Conservation (phyloP, 2,329 filamentous ascomycete genomes). For the Fusarium mangiferae region DNA sequence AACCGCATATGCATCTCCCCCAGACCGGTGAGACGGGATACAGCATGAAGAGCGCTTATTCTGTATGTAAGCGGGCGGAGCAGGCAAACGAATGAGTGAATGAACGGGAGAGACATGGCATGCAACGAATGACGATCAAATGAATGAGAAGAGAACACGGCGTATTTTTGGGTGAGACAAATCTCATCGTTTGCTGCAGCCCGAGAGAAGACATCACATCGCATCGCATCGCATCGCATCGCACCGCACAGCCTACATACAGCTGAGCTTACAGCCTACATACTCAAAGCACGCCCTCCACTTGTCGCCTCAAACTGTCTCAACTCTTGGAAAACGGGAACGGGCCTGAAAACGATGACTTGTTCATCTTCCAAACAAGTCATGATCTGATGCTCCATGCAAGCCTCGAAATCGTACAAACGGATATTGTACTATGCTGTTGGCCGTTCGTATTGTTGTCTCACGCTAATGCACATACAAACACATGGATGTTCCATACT, state of each 20-base stretch:
- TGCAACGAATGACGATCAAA: not conserved
- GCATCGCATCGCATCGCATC: not conserved
- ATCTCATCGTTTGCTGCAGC: not conserved
- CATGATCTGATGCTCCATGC: not conserved
- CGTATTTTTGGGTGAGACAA: slow-evolving; percentile 1
- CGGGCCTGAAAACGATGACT: not conserved
- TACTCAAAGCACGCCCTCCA: not conserved
- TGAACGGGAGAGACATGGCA: not conserved
- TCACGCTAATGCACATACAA: slow-evolving; percentile 10
- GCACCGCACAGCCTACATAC: not conserved
- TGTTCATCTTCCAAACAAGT: not conserved
- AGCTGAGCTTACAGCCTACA: not conserved
- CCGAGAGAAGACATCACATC: not conserved
- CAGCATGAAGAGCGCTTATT: not conserved
- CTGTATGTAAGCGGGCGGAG: not conserved
- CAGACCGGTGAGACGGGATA: slow-evolving; percentile 16
- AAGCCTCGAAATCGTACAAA: not conserved
- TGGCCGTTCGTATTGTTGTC: not conserved
- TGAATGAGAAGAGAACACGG: too few species aligned
- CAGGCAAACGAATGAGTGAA: not conserved
- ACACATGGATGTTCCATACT: not conserved
- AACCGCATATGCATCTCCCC: not conserved
- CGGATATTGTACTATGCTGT: not conserved
- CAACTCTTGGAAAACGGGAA: not conserved
- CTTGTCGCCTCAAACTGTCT: not conserved